These are phyloP conservation scores for Phoma sp. DNA, from an alignment of 2,329 filamentous ascomycete genomes.

Conservation along the genomic window DNA sequence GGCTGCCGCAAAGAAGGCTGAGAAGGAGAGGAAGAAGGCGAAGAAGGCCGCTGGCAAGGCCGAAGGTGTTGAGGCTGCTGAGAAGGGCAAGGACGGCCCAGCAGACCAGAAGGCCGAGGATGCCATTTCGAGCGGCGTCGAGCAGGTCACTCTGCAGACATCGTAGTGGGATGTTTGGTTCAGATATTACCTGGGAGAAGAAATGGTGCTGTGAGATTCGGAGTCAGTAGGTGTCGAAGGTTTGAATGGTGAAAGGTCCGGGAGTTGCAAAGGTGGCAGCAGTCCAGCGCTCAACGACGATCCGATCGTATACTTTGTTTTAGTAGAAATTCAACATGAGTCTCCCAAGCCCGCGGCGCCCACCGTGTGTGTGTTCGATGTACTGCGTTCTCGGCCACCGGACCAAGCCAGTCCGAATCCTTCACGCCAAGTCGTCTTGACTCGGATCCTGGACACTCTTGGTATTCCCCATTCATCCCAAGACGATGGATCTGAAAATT, in stretches of 20 bases:
- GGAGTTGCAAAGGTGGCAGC: not conserved
- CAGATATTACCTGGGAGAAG: not conserved
- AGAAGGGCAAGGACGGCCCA: slow-evolving; percentile 67
- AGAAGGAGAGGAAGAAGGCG: slow-evolving; percentile 68
- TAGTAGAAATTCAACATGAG: slow-evolving; percentile 11
- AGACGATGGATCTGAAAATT: not conserved
- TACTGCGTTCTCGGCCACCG: not conserved
- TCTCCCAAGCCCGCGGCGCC: not conserved
- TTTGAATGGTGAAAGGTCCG: not conserved
- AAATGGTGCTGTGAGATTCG: not conserved
- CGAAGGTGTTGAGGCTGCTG: slow-evolving; percentile 79
- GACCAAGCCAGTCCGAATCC: not conserved
- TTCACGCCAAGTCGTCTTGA: not conserved
- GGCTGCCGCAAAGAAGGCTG: slow-evolving; percentile 63
- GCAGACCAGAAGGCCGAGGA: slow-evolving; percentile 50
- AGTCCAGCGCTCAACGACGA: not conserved
- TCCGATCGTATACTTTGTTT: not conserved
- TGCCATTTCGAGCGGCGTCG: slow-evolving; percentile 53
- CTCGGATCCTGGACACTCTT: not conserved
- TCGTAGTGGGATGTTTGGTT: slow-evolving; percentile 30
- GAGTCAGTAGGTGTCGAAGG: slow-evolving; percentile 3
- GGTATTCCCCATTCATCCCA: not conserved
- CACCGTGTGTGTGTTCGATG: not conserved
- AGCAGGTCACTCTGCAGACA: slow-evolving; percentile 54
- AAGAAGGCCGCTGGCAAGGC: slow-evolving; percentile 67